Conservation (phyloP, 805 yeast genomes). For the Geotrichum ghanense region DNA sequence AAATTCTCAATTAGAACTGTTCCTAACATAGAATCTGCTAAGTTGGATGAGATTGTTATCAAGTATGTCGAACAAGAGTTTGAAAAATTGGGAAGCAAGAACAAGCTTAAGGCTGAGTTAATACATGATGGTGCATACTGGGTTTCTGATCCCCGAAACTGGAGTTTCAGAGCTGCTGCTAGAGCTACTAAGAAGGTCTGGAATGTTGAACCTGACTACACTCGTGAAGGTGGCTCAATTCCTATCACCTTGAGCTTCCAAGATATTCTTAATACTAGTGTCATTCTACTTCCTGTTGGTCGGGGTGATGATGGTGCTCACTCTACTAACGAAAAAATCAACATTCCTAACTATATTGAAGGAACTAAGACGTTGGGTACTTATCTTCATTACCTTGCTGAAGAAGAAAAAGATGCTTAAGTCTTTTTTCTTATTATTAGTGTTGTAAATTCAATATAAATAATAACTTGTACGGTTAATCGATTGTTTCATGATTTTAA, state of each 20-base stretch:
- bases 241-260: slow-evolving; percentile 95
- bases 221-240: slow-evolving; percentile 98
- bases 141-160: slow-evolving; percentile 90
- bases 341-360: slow-evolving; percentile 77
- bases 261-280: slow-evolving; percentile 72
- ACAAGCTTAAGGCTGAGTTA: slow-evolving; percentile 57
- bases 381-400: slow-evolving; percentile 77
- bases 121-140: slow-evolving; percentile 95
- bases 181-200: slow-evolving; percentile 92
- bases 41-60: slow-evolving; percentile 67
- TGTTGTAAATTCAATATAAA: too few species aligned
- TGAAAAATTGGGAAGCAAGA: slow-evolving; percentile 61
- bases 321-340: slow-evolving; percentile 90
- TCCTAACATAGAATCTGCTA: slow-evolving; percentile 77
- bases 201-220: slow-evolving; percentile 90
- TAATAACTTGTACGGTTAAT: too few species aligned
- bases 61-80: slow-evolving; percentile 59
- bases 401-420: slow-evolving; percentile 14
- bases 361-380: slow-evolving; percentile 93
- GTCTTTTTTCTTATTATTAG: too few species aligned
- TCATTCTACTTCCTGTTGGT: slow-evolving; percentile 90
- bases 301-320: slow-evolving; percentile 99
- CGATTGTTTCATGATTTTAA: too few species aligned
- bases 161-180: slow-evolving; percentile 85
- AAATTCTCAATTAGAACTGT: slow-evolving; percentile 96